These are phyloP conservation scores for Astrothelium subdiscretum DNA, from an alignment of 495 filamentous ascomycete genomes.

Conservation along the genomic window DNA sequence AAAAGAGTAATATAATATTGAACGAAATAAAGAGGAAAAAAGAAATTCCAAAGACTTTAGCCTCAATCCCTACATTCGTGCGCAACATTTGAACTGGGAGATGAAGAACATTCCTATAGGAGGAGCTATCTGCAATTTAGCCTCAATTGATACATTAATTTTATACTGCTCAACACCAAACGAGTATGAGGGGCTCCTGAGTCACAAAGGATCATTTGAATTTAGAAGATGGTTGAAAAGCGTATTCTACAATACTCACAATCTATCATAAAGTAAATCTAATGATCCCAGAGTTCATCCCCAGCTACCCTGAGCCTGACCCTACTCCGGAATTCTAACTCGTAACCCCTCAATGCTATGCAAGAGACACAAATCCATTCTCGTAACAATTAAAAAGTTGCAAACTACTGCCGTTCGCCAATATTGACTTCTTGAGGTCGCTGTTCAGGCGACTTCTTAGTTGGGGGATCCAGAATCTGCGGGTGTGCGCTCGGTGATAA, in stretches of 20 bases:
- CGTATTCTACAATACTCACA: background rate
- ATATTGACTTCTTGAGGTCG: background rate
- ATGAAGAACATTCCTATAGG: background rate
- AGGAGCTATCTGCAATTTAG: background rate
- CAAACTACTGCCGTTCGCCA: background rate
- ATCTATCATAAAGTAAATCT: background rate
- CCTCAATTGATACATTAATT: background rate
- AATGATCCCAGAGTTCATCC: background rate
- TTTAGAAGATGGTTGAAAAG: background rate
- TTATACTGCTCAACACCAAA: background rate
- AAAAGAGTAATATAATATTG: background rate
- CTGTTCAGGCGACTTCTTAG: slow-evolving; percentile 18
- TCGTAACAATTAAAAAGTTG: background rate
- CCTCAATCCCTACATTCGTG: background rate
- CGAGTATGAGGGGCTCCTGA: background rate
- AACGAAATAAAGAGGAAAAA: no score
- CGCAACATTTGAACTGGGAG: background rate
- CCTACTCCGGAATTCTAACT: background rate
- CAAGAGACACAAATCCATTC: background rate
- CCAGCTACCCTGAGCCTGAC: background rate
- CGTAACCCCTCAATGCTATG: background rate
- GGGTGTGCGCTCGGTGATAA: slow-evolving; percentile 32
- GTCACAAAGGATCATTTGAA: background rate
- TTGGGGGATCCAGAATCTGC: slow-evolving; percentile 16
- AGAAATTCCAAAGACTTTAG: background rate